Conservation (phyloP, 1,284 basidiomycete species). For the Puccinia hordei region DNA sequence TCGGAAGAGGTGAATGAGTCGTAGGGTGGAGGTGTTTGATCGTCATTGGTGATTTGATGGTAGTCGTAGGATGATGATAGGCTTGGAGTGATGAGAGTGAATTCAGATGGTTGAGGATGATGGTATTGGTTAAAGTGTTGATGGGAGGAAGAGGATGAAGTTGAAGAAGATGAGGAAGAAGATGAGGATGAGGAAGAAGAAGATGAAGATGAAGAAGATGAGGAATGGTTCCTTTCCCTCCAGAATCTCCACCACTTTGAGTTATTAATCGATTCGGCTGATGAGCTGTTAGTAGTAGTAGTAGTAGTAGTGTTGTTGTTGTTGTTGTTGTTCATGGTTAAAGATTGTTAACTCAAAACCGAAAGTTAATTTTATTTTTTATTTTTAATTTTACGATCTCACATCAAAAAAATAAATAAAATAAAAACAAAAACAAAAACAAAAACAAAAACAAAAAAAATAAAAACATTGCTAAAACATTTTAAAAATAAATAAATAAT, state of each 20-base stretch:
- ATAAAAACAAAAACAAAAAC: no score
- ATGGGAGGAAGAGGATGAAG: not conserved
- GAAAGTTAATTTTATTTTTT: no score
- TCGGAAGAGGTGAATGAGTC: slow-evolving; percentile 37
- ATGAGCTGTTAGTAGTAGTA: no score
- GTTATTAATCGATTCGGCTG: not conserved
- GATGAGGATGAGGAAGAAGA: not conserved
- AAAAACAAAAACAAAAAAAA: no score
- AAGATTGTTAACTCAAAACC: no score
- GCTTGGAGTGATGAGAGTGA: slow-evolving; percentile 36
- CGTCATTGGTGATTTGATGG: not conserved
- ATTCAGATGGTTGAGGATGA: slow-evolving; percentile 18
- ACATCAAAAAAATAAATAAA: no score
- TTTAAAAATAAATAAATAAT: not conserved
- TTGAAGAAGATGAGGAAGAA: not conserved
- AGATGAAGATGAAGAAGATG: no score
- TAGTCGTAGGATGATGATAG: not conserved
- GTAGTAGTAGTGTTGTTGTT: no score
- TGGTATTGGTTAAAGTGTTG: not conserved
- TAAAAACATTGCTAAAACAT: no score
- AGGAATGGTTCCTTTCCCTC: no score
- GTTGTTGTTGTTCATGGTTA: no score
- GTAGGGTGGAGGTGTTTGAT: slow-evolving; percentile 21
- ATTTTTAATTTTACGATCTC: no score
- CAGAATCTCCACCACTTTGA: slow-evolving; percentile 42